Evolutionary conservation across 2,329 filamentous ascomycete genomes (phyloP), one percentile per base, ranked within the genome.

Genomic region (Fusarium sp.): DNA sequence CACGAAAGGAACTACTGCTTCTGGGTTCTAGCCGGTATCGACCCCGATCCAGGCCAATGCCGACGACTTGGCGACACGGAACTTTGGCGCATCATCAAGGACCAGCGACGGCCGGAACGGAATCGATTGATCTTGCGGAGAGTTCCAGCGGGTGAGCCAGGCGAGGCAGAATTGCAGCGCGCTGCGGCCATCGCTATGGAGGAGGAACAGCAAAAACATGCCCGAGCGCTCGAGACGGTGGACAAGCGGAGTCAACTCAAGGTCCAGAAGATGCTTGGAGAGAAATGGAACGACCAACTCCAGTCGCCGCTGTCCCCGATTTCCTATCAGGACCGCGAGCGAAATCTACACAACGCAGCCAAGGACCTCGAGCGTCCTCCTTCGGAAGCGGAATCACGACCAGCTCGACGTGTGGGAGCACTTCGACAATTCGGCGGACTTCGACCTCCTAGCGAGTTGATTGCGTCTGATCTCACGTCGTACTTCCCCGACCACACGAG

Each of bases 1-100:
- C 94, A 98, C 75, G 92, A 96, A 77, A 89, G 94, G 74, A 97
- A 97, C 76, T 98, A 97, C 81, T 98, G 94, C 83, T 98, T 99
- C 82, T 98, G 96, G 84, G 91, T 97, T 1, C 85, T 98, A 61
- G 91, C 93, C 70, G 95, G 94, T 51, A 84, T 94, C 39, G 94
- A 98, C 47, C 91, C 94, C 3, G 91, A 96, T 71, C 91, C 94
- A 31, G 88, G 87, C 50, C 90, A 94, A 76, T 97, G 93, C 78
- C 90, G 94, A 63, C 90, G 93, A 50, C 85, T 98, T 39, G 91
- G 91, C 34, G 96, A 99, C 75, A 91, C 89, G 6, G 96, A 99
- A 78, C 84, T 99, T 13, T 92, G 96, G 86, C 90, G 93, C 64
- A 93, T 98, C 56, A 97, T 97, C 80, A 94, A 94, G 75, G 94